A percentile compares a stretch with the other conserved stretches of the same genome.
These are phyloP conservation scores for Phytopythium kandeliae DNA, from an alignment of 352 stramenopile species.

Conservation along the genomic window DNA sequence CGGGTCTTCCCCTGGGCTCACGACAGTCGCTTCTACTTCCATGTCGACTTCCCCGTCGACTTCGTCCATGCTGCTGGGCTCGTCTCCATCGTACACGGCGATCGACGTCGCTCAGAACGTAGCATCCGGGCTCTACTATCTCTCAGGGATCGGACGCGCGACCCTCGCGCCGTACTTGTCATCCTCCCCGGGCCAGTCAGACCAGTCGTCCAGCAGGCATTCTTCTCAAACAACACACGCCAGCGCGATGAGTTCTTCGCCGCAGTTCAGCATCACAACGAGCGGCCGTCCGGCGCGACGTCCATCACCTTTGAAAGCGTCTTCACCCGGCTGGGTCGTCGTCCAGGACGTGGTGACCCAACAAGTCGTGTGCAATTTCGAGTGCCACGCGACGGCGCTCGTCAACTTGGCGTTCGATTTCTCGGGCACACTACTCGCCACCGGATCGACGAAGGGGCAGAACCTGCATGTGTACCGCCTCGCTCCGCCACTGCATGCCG, in stretches of 20 bases:
- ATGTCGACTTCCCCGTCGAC: constrained; percentile 1
- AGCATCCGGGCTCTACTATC: constrained; percentile 81
- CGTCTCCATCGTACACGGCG: constrained; percentile 51
- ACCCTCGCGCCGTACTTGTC: constrained; percentile 73
- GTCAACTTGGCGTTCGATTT: constrained; percentile 74
- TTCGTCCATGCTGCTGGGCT: constrained; percentile 15
- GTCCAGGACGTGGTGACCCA: constrained; percentile 64
- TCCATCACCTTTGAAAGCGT: not conserved
- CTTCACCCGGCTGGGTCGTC: constrained; percentile 50
- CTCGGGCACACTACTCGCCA: constrained; percentile 68
- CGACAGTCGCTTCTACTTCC: not conserved
- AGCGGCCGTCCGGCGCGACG: not conserved
- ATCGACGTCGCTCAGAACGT: constrained; percentile 86
- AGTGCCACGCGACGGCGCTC: constrained; percentile 67
- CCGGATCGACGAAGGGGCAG: constrained; percentile 80
- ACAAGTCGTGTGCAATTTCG: constrained; percentile 63
- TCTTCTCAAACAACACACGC: not conserved
- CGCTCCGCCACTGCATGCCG: constrained; percentile 41
- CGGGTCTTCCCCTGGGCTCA: constrained; percentile 5
- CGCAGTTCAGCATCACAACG: not conserved
- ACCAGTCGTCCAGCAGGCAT: constrained; percentile 5
- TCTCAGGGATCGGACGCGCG: constrained; percentile 60
- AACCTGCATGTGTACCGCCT: constrained; percentile 84
- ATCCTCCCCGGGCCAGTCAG: constrained; percentile 44
- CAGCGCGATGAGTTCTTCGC: constrained; percentile 12